Percentiles rank a stretch among this genome's conserved stretches.
Conservation (phyloP, 306 rosid genomes). For the Vicia faba region DNA sequence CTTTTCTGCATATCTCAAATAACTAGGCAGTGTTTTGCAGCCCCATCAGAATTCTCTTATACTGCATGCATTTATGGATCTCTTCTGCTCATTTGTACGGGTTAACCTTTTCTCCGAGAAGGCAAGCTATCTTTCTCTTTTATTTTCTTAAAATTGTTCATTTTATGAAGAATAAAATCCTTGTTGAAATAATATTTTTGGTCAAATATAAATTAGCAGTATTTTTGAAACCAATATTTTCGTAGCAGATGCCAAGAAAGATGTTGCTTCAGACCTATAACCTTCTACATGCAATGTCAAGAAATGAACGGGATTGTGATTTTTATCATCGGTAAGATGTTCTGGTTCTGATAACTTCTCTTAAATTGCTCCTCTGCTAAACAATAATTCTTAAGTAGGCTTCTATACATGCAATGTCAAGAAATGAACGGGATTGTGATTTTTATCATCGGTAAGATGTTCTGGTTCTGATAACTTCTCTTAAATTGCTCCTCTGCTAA, state of each 20-base stretch:
- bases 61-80: conserved; percentile 92
- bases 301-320: conserved; percentile 93
- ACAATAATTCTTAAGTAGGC: conserved; percentile 2
- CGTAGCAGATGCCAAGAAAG: conserved; percentile 91
- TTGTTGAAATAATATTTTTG: not conserved
- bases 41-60: conserved; percentile 98
- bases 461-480: conserved; percentile 31
- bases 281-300: conserved; percentile 85
- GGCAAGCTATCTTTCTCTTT: conserved; percentile 57
- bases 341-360: conserved; percentile 31
- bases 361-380: conserved; percentile 21
- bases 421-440: conserved; percentile 93
- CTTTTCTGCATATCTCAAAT: conserved; percentile 58
- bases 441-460: conserved; percentile 88
- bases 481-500: conserved; percentile 21
- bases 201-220: conserved; percentile 14
- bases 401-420: conserved; percentile 52
- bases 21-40: conserved; percentile 88
- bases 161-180: not conserved
- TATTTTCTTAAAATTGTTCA: conserved; percentile 24
- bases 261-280: conserved; percentile 94
- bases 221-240: conserved; percentile 40
- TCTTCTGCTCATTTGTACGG: conserved; percentile 93
- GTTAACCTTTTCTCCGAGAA: conserved; percentile 94
- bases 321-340: conserved; percentile 88